Base-by-base conservation (phyloP, 2,329 filamentous ascomycete genomes). In the Aaosphaeria pasadenensis region DNA sequence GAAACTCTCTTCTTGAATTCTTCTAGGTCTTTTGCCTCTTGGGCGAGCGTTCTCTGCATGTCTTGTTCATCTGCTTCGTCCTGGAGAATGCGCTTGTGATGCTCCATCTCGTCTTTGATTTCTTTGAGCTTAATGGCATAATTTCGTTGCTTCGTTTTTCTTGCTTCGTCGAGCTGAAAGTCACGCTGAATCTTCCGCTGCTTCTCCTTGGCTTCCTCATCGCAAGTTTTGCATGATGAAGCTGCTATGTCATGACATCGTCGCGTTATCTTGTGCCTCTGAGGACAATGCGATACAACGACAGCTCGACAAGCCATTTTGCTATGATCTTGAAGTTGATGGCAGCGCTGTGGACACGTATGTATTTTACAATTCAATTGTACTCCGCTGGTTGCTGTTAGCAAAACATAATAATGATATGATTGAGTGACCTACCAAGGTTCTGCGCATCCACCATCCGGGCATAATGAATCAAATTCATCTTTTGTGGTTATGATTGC, bases 361-460 rank as follows among this genome's bases (percentile, higher is more conserved):
- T 91, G 87, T 1, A 76, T 35, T 0, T 77, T 77, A 46, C 87
- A 90, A 2, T 62, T 73, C 2, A 89, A 69, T 1, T 63, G 56
- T 0, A 57, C 68, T 1, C 72, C 74, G 62, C 83, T 84, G 44
- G 4, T 9, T 5, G 5, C 28, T 35, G 11, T 62, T 44, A 67
- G 50, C 33, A 43, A 7, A 29, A n/a, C 9, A 30, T 43, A 11
- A 24, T n/a, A 11, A 13, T 4, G 11, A 36, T 3, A 32, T 13
- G 3, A 13, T 28, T 36, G 5, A 11, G 13, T n/a, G 24, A 69
- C 75, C 64, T 71, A 85, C 83, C 87, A 91, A 17, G 73, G 74
- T 43, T 82, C 73, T 0, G 71, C 71, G 52, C 87, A 91, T 0
- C 88, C 88, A 4, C 88, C 87, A 59, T 91, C 85, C 0, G 87